Base-by-base conservation (phyloP, 2,329 filamentous ascomycete species). In the Biscogniauxia mediterranea region DNA sequence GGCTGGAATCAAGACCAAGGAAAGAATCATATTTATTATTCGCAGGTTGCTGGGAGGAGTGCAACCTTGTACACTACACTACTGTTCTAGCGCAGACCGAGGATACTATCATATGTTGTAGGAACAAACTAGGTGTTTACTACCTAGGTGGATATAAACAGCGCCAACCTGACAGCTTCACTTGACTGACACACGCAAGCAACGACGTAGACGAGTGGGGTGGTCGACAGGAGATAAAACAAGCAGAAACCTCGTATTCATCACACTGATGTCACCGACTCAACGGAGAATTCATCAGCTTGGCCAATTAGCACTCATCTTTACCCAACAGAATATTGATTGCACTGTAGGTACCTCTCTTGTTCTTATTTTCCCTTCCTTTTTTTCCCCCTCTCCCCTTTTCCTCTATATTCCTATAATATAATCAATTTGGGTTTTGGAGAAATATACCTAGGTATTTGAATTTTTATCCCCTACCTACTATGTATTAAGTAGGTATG, bases 181-280 rank as follows among this genome's bases (percentile, higher is more conserved):
- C 23, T 23, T 23, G 23, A 49, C 25, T 52, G 5, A 19, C 50
- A 21, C n/a, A 32, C 25, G n/a, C n/a, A 54, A 23, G 20, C 49
- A 25, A 25, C 11, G 28, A 28, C 7, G 11, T 32, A 20, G 52
- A 23, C 25, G 49, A 54, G 62, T 64, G 62, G 64, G 62, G 62
- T 57, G 55, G 54, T 53, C 56, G 46, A 54, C 38, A 46, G 38
- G 38, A 46, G 38, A 46, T 46, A 46, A 32, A 63, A 62, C 55
- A 57, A 59, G 50, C 58, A 32, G 52, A 61, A 63, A 66, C 61
- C 64, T 66, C 64, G 64, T 66, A 66, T 66, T 66, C 62, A 57
- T 60, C 59, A 59, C 56, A 60, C 59, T 59, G 59, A 66, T 61
- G 64, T 66, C 64, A 66, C 59, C 57, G 58, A 59, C 38, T 46